A percentile compares a stretch with the other conserved stretches of the same genome.
phyloP scores from a whole-genome alignment of 768 basidiomycete species.

The Lentinula boryana region DNA sequence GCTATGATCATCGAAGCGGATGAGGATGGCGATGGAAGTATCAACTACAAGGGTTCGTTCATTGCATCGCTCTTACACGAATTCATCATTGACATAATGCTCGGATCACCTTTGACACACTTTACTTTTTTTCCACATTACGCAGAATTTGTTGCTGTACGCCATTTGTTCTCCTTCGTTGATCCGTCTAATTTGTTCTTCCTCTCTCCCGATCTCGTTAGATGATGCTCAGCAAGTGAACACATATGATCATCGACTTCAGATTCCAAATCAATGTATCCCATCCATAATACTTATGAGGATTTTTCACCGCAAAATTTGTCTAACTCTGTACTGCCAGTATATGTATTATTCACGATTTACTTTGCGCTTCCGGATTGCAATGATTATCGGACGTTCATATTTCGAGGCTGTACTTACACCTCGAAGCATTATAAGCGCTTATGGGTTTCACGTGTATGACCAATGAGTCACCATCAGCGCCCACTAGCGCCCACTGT shows the following conservation, averaged over 20 bases:
- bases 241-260: background rate
- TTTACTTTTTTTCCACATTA: no score
- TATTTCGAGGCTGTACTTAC: no score
- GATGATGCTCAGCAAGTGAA: constrained; percentile 29
- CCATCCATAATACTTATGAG: background rate
- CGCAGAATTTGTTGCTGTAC: background rate
- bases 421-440: no score
- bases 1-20: constrained; percentile 50
- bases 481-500: no score
- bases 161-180: background rate
- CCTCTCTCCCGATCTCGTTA: background rate
- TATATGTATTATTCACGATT: background rate
- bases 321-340: background rate
- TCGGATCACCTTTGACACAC: background rate
- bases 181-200: background rate
- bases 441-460: no score
- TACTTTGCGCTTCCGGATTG: background rate
- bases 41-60: constrained; percentile 58
- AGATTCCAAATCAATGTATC: background rate
- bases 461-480: no score
- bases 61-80: constrained; percentile 10
- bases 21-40: constrained; percentile 75
- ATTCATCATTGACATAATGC: background rate
- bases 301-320: background rate
- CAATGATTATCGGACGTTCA: background rate